These are phyloP conservation scores for Podospora bellae-mahoneyi DNA, from an alignment of 495 filamentous ascomycete species.

Conservation along the genomic window DNA sequence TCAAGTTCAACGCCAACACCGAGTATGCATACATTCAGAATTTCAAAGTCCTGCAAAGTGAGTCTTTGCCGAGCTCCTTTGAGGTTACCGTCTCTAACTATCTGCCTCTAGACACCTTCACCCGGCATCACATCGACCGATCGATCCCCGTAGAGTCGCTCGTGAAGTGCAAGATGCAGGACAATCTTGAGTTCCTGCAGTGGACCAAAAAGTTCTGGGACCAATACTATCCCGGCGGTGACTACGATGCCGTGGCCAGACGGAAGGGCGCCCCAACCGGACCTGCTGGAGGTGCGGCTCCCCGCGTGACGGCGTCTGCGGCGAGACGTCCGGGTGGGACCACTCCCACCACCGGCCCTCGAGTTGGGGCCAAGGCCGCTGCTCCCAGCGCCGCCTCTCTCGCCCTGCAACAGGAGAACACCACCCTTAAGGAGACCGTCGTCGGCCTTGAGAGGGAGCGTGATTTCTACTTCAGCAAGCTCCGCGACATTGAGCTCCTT, in stretches of 20 bases:
- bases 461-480: constrained; percentile 98
- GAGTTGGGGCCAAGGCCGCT: constrained; percentile 46
- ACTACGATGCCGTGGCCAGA: constrained; percentile 85
- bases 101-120: constrained; percentile 63
- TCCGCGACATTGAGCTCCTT: constrained; percentile 92
- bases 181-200: constrained; percentile 98
- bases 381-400: constrained; percentile 54
- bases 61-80: constrained; percentile 31
- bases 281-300: constrained; percentile 35
- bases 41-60: constrained; percentile 95
- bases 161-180: constrained; percentile 98
- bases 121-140: constrained; percentile 79
- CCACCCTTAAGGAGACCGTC: constrained; percentile 79
- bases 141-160: constrained; percentile 82
- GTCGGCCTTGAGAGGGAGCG: constrained; percentile 86
- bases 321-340: constrained; percentile 57
- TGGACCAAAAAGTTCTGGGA: constrained; percentile 97
- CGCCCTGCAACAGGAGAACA: constrained; percentile 75
- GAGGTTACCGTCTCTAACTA: neutral
- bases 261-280: constrained; percentile 75
- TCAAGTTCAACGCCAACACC: constrained; percentile 96
- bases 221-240: constrained; percentile 92
- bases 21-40: constrained; percentile 98
- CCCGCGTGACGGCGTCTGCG: constrained; percentile 48
- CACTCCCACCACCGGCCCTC: constrained; percentile 66